These are phyloP conservation scores for Sporobolomyces roseus DNA, from an alignment of 768 basidiomycete species.

Conservation along the genomic window DNA sequence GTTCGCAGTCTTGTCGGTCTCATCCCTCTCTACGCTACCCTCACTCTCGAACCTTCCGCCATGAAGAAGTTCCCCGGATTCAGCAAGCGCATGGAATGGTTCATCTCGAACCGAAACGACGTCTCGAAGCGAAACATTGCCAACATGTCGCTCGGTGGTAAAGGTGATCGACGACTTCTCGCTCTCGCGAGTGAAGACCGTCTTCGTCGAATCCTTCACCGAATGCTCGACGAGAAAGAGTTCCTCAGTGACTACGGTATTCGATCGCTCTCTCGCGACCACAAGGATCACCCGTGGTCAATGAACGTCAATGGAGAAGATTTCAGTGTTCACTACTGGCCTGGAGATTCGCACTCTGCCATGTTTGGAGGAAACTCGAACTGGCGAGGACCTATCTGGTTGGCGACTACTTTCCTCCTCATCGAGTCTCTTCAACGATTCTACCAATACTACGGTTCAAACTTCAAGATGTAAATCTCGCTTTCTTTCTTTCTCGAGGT, in stretches of 20 bases:
- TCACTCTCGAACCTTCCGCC: conserved; percentile 83
- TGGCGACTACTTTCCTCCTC: conserved; percentile 90
- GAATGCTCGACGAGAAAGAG: conserved; percentile 96
- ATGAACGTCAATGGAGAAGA: conserved; percentile 89
- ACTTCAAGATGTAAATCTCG: conserved; percentile 59
- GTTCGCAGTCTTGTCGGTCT: conserved; percentile 94
- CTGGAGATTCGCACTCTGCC: conserved; percentile 90
- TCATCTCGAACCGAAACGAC: conserved; percentile 84
- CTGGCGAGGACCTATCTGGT: conserved; percentile 61
- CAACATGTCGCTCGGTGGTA: conserved; percentile 81
- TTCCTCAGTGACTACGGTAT: conserved; percentile 95
- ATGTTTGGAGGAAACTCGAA: conserved; percentile 78
- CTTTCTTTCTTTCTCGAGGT: not conserved
- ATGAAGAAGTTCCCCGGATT: conserved; percentile 93
- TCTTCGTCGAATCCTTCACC: conserved; percentile 77
- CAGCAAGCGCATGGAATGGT: conserved; percentile 99
- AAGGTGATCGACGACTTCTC: conserved; percentile 77
- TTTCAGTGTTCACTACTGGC: conserved; percentile 94
- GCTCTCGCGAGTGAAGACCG: conserved; percentile 90
- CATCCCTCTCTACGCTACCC: conserved; percentile 90
- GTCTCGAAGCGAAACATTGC: conserved; percentile 89
- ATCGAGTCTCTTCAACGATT: conserved; percentile 96
- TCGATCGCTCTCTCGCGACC: conserved; percentile 87
- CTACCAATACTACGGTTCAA: conserved; percentile 94
- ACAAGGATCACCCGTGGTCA: conserved; percentile 88